phyloP scores from a whole-genome alignment of 2,329 filamentous ascomycete genomes.

The Aureobasidium subglaciale region DNA sequence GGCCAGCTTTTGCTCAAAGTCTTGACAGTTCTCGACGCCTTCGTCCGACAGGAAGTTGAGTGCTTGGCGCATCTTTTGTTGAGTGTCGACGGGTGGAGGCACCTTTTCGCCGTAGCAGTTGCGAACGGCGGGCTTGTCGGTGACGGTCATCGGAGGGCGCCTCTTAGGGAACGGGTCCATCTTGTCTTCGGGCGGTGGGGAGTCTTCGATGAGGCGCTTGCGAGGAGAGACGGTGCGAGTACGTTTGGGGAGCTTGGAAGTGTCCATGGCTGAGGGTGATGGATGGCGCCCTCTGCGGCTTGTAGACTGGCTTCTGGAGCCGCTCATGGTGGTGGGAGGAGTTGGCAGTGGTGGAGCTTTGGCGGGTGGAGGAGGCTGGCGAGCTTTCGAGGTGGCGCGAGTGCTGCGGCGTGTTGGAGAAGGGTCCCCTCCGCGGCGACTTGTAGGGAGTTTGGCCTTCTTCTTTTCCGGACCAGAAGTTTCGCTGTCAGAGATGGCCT shows the following conservation, averaged over 20 bases:
- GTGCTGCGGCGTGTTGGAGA: background rate
- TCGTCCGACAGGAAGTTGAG: slow-evolving; percentile 14
- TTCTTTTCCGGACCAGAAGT: background rate
- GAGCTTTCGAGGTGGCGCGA: background rate
- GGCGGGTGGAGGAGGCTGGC: background rate
- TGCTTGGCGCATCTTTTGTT: background rate
- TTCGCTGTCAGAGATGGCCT: background rate
- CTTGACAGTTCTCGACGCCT: slow-evolving; percentile 1
- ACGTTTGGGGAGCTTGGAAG: background rate
- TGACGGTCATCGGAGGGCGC: background rate
- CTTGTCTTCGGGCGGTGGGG: background rate
- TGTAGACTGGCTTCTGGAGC: background rate
- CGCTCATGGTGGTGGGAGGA: background rate
- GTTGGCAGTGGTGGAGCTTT: background rate
- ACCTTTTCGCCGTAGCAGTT: slow-evolving; percentile 12
- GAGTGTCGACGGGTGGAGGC: background rate
- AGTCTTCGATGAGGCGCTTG: slow-evolving; percentile 5
- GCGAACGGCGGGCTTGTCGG: slow-evolving; percentile 4
- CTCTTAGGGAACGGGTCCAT: slow-evolving; percentile 2
- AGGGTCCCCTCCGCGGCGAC: background rate
- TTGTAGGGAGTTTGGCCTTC: background rate
- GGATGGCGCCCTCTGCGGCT: background rate
- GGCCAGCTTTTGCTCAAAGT: background rate
- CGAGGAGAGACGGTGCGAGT: background rate
- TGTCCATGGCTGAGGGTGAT: background rate